Base-by-base conservation (phyloP, 371 early-diverging fungal genomes). In the Scutellospora calospora region DNA sequence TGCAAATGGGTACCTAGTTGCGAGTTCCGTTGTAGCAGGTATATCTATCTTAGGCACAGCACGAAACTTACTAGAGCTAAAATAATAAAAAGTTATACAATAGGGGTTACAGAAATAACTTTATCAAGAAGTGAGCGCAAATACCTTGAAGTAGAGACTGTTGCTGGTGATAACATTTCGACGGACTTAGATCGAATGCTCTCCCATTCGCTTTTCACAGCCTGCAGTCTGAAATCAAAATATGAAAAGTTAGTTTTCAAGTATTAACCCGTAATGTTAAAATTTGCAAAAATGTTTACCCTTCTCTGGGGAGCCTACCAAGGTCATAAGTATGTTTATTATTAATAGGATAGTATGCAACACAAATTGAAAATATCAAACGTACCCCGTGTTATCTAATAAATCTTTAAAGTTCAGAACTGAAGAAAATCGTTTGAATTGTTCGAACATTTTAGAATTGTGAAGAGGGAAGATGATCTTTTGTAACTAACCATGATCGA, bases 381-480 rank as follows among this genome's bases (percentile, higher is more conserved):
- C 49, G 4, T 45, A 77, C 78, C 78, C 78, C 45, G 41, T 60
- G 8, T n/a, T 52, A 25, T 63, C 78, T 8, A 77, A 45, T 25
- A 77, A 11, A 20, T 77, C 65, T 49, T 77, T 77, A 18, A 77
- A 77, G 27, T 22, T 63, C 25, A 76, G 11, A 25, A 63, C 18
- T 20, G 78, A 60, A 1, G 65, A 60, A 35, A 76, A 11, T 5
- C 31, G 18, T n/a, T 77, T 77, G 51, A 77, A 63, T 25, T 77
- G 78, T 52, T 60, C 25, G 27, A 77, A 77, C 78, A 77, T 77
- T n/a, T n/a, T n/a, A n/a, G n/a, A n/a, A n/a, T n/a, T n/a, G n/a
- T n/a, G n/a, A n/a, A n/a, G n/a, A n/a, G n/a, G n/a, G n/a, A n/a
- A n/a, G n/a, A n/a, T n/a, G n/a, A n/a, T n/a, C n/a, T n/a, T n/a